Conservation (phyloP, 2,329 filamentous ascomycete species). For the Endoconidiophora laricicola region DNA sequence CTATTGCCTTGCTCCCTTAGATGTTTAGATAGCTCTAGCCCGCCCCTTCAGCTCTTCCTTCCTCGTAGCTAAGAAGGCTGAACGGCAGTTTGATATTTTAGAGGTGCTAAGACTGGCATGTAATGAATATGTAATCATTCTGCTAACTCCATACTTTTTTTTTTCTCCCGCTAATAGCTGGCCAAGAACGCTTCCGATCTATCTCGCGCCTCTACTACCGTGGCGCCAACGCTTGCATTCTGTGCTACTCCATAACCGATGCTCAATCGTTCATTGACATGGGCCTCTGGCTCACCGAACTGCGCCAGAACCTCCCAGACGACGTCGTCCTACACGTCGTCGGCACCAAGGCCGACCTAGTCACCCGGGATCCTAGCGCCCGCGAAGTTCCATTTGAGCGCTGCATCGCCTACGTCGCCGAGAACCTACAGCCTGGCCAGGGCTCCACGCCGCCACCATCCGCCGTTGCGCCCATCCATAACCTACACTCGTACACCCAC, state of each 20-base stretch:
- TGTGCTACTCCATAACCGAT: constrained; percentile 90
- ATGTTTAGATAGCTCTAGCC: constrained; percentile 1
- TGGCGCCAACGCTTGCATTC: constrained; percentile 80
- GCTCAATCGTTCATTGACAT: constrained; percentile 76
- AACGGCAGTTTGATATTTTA: background rate
- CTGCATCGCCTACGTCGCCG: constrained; percentile 88
- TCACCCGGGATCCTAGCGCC: constrained; percentile 60
- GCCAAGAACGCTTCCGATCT: constrained; percentile 86
- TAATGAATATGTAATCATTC: too few species aligned
- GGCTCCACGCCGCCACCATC: constrained; percentile 52
- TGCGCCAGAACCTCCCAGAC: constrained; percentile 58
- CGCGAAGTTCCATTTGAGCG: constrained; percentile 85
- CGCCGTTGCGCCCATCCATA: constrained; percentile 25
- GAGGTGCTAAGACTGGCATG: background rate
- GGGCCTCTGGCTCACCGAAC: constrained; percentile 77
- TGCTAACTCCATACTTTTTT: background rate
- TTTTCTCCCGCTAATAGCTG: constrained; percentile 31
- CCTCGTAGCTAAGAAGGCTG: background rate
- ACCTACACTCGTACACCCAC: constrained; percentile 17
- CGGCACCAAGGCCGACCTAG: constrained; percentile 83
- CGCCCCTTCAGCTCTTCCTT: constrained; percentile 8
- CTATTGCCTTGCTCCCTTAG: background rate
- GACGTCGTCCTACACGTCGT: constrained; percentile 88
- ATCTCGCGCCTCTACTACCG: constrained; percentile 95
- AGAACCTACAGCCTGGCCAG: constrained; percentile 63